A percentile compares a stretch with the other conserved stretches of the same genome.
Conservation (phyloP, 1,284 basidiomycete genomes). For the Fomitopsis schrenkii region DNA sequence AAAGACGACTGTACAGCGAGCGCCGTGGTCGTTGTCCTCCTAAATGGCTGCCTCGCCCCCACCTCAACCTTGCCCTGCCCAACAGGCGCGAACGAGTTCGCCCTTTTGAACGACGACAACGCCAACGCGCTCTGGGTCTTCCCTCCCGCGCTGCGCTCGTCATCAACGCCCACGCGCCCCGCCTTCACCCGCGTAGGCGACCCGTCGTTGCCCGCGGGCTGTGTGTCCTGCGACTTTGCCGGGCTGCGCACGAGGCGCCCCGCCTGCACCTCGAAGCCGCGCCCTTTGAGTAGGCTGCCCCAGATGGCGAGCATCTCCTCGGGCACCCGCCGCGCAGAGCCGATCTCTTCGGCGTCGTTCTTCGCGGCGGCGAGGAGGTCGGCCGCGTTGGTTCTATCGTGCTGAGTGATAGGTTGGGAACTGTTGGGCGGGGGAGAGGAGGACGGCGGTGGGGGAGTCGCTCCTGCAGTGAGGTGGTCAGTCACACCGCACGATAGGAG, state of each 20-base stretch:
- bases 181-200: constrained; percentile 12
- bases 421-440: constrained; percentile 1
- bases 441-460: constrained; percentile 3
- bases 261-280: constrained; percentile 56
- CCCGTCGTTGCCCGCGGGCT: constrained; percentile 3
- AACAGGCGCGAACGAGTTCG: constrained; percentile 52
- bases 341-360: constrained; percentile 48
- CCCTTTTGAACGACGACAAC: constrained; percentile 50
- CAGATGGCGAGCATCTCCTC: constrained; percentile 61
- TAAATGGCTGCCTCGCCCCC: constrained; percentile 45
- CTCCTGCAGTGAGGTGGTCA: neutral
- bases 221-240: constrained; percentile 36
- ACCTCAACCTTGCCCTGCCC: constrained; percentile 20
- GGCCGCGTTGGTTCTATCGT: neutral
- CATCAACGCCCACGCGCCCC: constrained; percentile 5
- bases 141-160: neutral
- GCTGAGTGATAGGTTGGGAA: neutral
- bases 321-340: constrained; percentile 49
- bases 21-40: constrained; percentile 26
- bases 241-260: constrained; percentile 55
- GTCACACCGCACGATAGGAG: too few species aligned
- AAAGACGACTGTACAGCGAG: constrained; percentile 13
- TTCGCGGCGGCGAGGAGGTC: constrained; percentile 11
- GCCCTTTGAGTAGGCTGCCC: constrained; percentile 56
- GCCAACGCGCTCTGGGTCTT: constrained; percentile 32